phyloP scores from a whole-genome alignment of 2,329 filamentous ascomycete genomes.

The Helotiales sp. region DNA sequence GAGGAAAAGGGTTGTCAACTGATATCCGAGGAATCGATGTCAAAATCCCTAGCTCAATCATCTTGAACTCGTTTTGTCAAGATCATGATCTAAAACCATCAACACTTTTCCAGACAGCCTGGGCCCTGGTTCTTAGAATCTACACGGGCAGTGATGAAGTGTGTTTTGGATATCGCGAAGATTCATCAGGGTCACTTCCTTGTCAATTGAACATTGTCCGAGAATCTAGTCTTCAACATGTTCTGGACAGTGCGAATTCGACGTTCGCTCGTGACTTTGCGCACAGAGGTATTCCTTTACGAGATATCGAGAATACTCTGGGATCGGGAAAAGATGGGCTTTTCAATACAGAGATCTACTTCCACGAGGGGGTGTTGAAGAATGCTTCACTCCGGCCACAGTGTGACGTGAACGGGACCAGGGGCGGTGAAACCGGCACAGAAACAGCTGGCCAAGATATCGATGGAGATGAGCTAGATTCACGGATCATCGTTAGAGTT shows the following conservation, averaged over 20 bases:
- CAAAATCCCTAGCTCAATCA: background rate
- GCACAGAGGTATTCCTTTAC: background rate
- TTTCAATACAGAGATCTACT: constrained; percentile 6
- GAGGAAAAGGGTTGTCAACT: background rate
- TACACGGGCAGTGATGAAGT: constrained; percentile 43
- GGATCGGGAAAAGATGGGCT: background rate
- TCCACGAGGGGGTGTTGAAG: background rate
- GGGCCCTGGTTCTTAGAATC: constrained; percentile 49
- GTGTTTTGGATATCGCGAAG: constrained; percentile 47
- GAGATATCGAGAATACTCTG: background rate
- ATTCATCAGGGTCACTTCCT: constrained; percentile 38
- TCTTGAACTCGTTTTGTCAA: constrained; percentile 44
- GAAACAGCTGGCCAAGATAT: background rate
- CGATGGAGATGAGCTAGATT: background rate
- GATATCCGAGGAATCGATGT: background rate
- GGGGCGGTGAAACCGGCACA: too few species aligned
- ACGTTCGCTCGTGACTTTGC: background rate
- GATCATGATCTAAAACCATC: constrained; percentile 44
- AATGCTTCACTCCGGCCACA: background rate
- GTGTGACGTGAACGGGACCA: background rate
- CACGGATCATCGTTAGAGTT: background rate
- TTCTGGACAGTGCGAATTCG: background rate
- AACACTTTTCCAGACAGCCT: constrained; percentile 46
- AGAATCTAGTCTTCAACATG: constrained; percentile 10
- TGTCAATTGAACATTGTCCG: constrained; percentile 2